These are phyloP conservation scores for Lactarius psammicola DNA, from an alignment of 768 basidiomycete species.

Conservation along the genomic window DNA sequence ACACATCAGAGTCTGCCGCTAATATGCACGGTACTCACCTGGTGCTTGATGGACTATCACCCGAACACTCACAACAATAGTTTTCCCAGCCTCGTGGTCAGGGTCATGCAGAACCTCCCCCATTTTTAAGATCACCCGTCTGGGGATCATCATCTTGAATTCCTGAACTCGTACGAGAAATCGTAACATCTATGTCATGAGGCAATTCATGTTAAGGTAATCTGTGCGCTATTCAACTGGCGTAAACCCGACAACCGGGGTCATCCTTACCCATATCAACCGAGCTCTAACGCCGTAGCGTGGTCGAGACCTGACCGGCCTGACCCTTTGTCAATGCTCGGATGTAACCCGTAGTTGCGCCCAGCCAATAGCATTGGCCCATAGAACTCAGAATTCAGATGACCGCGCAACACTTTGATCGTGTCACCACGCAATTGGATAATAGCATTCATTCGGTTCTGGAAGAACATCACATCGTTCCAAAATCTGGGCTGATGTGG, in stretches of 20 bases:
- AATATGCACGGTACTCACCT: not conserved
- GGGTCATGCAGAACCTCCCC: conserved; percentile 9
- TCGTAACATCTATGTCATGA: not conserved
- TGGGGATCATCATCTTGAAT: not conserved
- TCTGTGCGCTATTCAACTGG: conserved; percentile 4
- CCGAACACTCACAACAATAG: not conserved
- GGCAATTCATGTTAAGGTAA: not conserved
- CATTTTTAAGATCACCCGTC: conserved; percentile 6
- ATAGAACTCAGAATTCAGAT: not conserved
- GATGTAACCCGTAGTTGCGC: not conserved
- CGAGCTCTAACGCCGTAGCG: conserved; percentile 4
- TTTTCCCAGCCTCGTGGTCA: conserved; percentile 1
- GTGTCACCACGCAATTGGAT: not conserved
- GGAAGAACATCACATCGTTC: not conserved
- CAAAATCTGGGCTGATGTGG: not conserved
- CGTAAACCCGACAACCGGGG: conserved; percentile 11
- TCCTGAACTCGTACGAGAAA: not conserved
- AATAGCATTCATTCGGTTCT: not conserved
- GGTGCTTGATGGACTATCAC: not conserved
- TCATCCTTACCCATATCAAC: conserved; percentile 5
- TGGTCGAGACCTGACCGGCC: conserved; percentile 7
- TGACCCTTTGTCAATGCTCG: not conserved
- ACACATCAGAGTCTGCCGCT: not conserved
- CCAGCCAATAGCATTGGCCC: not conserved
- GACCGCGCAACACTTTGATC: not conserved